Conservation (phyloP, 352 stramenopile species). For the Halophytophthora polymorphica region DNA sequence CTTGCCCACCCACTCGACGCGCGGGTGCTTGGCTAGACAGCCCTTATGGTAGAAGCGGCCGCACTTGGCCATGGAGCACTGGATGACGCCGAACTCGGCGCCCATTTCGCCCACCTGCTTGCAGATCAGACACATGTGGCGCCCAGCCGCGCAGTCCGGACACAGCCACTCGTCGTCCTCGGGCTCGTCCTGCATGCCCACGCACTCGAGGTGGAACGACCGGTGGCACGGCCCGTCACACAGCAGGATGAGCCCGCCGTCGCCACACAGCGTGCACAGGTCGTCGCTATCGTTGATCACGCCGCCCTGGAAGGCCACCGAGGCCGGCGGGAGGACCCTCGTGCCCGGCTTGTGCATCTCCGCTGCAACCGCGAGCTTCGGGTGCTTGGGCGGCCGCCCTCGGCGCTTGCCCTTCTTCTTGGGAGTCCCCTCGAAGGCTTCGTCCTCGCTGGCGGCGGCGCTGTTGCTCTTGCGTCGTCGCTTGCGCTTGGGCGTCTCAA, state of each 20-base stretch:
- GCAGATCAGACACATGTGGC: slow-evolving; percentile 92
- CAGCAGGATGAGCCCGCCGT: slow-evolving; percentile 89
- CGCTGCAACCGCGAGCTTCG: slow-evolving; percentile 7
- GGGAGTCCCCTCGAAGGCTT: slow-evolving; percentile 35
- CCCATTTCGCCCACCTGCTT: slow-evolving; percentile 90
- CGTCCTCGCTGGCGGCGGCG: slow-evolving; percentile 27
- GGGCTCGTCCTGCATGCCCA: slow-evolving; percentile 81
- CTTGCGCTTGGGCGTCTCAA: slow-evolving; percentile 43
- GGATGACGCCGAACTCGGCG: slow-evolving; percentile 86
- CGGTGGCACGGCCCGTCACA: slow-evolving; percentile 92
- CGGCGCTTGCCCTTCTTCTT: slow-evolving; percentile 36
- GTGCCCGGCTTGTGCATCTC: slow-evolving; percentile 9
- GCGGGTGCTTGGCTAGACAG: slow-evolving; percentile 68
- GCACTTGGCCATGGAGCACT: slow-evolving; percentile 90
- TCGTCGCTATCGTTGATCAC: slow-evolving; percentile 87
- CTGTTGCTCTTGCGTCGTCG: slow-evolving; percentile 37
- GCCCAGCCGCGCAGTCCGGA: slow-evolving; percentile 82
- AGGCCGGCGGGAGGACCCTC: slow-evolving; percentile 1
- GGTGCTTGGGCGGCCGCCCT: slow-evolving; percentile 32
- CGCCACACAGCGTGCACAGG: slow-evolving; percentile 89
- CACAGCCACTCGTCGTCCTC: slow-evolving; percentile 90
- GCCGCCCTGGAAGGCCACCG: slow-evolving; percentile 42
- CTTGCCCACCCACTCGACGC: slow-evolving; percentile 86
- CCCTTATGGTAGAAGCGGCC: slow-evolving; percentile 92
- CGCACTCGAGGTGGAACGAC: slow-evolving; percentile 91